phyloP scores from a whole-genome alignment of 352 stramenopile genomes.

The Phytopythium vexans region DNA sequence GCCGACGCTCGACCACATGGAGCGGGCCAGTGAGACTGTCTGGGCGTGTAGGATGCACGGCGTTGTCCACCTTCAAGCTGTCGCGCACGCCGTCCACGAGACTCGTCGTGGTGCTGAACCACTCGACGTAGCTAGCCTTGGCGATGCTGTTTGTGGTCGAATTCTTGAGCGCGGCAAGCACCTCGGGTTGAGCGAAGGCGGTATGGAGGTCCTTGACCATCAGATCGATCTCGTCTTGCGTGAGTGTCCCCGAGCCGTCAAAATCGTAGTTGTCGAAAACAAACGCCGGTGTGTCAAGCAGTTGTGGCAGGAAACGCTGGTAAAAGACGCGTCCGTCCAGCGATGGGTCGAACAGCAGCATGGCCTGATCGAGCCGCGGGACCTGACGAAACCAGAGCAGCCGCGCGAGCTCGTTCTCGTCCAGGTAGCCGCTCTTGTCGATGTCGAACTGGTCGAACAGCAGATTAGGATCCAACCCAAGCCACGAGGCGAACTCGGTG shows the following conservation, averaged over 20 bases:
- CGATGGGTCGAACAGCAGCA: constrained; percentile 75
- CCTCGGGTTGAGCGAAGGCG: constrained; percentile 31
- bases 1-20: constrained; percentile 84
- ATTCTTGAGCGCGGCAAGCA: constrained; percentile 41
- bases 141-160: constrained; percentile 30
- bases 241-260: constrained; percentile 49
- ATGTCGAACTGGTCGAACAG: constrained; percentile 82
- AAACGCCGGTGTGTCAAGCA: constrained; percentile 42
- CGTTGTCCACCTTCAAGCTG: constrained; percentile 90
- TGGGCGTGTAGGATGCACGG: constrained; percentile 86
- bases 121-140: constrained; percentile 47
- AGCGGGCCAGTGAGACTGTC: constrained; percentile 90
- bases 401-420: constrained; percentile 77
- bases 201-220: constrained; percentile 63
- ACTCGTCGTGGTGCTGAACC: constrained; percentile 63
- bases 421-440: constrained; percentile 81
- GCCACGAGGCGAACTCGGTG: constrained; percentile 62
- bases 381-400: constrained; percentile 70
- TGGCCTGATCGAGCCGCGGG: constrained; percentile 53
- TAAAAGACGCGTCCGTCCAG: constrained; percentile 85
- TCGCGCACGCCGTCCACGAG: constrained; percentile 49
- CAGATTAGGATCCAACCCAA: constrained; percentile 70
- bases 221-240: constrained; percentile 58
- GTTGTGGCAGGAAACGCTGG: constrained; percentile 41
- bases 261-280: constrained; percentile 79